phyloP scores from a whole-genome alignment of 169 alveolate species.

The Plasmodium sp. region DNA sequence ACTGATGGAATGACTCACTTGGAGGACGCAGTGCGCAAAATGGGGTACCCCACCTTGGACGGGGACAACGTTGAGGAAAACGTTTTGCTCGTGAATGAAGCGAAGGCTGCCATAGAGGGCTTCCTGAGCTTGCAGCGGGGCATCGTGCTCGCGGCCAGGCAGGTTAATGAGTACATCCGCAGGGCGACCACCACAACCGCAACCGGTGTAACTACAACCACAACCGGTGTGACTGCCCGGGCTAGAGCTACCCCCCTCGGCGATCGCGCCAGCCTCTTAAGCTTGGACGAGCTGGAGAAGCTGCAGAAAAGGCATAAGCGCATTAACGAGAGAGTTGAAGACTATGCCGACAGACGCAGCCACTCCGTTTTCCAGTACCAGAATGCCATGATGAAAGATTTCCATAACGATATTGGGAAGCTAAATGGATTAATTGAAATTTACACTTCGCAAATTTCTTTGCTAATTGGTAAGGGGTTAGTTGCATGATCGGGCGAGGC shows the following conservation, averaged over 20 bases:
- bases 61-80: not conserved
- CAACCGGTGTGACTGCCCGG: not conserved
- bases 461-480: slow-evolving; percentile 33
- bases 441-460: slow-evolving; percentile 34
- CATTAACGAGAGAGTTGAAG: slow-evolving; percentile 14
- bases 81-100: slow-evolving; percentile 19
- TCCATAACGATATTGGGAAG: slow-evolving; percentile 10
- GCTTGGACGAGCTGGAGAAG: not conserved
- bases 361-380: not conserved
- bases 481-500: not conserved
- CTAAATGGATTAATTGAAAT: slow-evolving; percentile 12
- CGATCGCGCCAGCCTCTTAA: not conserved
- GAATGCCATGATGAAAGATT: not conserved
- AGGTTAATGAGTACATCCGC: slow-evolving; percentile 8
- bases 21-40: not conserved
- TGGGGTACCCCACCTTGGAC: slow-evolving; percentile 10
- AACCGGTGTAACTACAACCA: not conserved
- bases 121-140: not conserved
- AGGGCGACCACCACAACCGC: not conserved
- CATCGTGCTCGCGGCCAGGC: not conserved
- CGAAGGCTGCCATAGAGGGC: not conserved
- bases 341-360: slow-evolving; percentile 19
- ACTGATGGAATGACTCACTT: not conserved
- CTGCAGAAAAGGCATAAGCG: slow-evolving; percentile 3
- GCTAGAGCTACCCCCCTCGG: not conserved